Conservation (phyloP, 768 basidiomycete genomes). For the Russula earlei region DNA sequence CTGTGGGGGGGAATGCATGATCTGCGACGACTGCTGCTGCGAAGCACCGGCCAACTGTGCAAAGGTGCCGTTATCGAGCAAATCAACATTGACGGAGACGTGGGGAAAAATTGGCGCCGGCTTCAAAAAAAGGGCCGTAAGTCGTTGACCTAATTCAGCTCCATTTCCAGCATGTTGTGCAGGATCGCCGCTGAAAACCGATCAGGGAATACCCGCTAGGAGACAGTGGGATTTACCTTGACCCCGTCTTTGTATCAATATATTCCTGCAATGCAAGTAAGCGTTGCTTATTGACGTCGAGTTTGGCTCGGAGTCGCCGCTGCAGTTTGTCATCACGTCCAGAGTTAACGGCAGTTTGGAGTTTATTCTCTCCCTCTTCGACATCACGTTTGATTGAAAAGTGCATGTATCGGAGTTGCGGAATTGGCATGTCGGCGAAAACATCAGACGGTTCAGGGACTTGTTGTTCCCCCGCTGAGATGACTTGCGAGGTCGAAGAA, state of each 20-base stretch:
- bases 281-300: background rate
- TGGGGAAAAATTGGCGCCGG: slow-evolving; percentile 5
- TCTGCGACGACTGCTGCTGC: slow-evolving; percentile 4
- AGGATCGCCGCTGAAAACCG: background rate
- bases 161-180: slow-evolving; percentile 1
- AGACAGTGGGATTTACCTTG: background rate
- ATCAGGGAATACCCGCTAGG: background rate
- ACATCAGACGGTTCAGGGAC: background rate
- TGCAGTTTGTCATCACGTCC: background rate
- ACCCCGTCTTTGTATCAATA: background rate
- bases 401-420: background rate
- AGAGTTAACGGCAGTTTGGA: background rate
- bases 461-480: background rate
- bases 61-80: background rate
- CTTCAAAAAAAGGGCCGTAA: background rate
- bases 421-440: background rate
- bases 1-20: background rate
- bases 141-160: background rate
- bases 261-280: background rate
- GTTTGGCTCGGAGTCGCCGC: background rate
- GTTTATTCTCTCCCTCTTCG: slow-evolving; percentile 1
- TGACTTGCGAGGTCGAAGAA: background rate
- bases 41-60: background rate
- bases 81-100: background rate
- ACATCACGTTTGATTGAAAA: background rate